Evolutionary conservation across 345 rosid species (phyloP).

Genomic region (Gossypium arboreum): DNA sequence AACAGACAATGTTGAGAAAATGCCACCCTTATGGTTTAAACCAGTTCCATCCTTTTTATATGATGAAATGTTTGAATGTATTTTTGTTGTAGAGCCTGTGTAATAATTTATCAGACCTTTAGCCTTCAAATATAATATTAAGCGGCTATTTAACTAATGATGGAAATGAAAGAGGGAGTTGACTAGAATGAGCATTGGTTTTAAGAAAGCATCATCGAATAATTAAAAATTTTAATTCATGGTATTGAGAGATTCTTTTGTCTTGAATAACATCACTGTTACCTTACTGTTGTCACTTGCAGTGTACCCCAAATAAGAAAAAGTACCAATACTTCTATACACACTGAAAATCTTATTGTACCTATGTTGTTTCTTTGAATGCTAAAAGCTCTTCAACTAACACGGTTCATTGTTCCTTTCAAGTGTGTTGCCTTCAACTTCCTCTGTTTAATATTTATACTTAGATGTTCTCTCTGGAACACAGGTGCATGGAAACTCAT

Average conservation of each 20-base stretch:
- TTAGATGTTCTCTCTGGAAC: constrained; percentile 4
- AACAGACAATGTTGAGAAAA: not conserved
- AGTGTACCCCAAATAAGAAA: too few relatives aligned
- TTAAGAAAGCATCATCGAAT: not conserved
- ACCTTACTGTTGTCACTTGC: too few relatives aligned
- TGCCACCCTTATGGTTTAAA: not conserved
- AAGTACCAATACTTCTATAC: too few relatives aligned
- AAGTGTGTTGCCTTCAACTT: not conserved
- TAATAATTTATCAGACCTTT: not conserved
- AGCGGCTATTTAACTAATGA: not conserved
- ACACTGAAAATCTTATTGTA: not conserved
- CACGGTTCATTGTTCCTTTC: not conserved
- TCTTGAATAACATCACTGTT: too few relatives aligned
- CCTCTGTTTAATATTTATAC: not conserved
- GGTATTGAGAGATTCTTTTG: not conserved
- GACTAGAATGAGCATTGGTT: not conserved
- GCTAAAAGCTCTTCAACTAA: not conserved
- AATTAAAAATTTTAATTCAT: not conserved
- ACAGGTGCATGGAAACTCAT: constrained; percentile 93
- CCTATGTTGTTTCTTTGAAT: not conserved
- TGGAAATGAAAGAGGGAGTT: not conserved
- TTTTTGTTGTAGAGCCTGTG: not conserved
- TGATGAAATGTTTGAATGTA: not conserved
- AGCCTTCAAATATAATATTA: not conserved
- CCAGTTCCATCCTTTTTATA: not conserved